Evolutionary conservation across 768 basidiomycete genomes (phyloP), one percentile per base, ranked within the genome.

Genomic region (Megacollybia marginata): DNA sequence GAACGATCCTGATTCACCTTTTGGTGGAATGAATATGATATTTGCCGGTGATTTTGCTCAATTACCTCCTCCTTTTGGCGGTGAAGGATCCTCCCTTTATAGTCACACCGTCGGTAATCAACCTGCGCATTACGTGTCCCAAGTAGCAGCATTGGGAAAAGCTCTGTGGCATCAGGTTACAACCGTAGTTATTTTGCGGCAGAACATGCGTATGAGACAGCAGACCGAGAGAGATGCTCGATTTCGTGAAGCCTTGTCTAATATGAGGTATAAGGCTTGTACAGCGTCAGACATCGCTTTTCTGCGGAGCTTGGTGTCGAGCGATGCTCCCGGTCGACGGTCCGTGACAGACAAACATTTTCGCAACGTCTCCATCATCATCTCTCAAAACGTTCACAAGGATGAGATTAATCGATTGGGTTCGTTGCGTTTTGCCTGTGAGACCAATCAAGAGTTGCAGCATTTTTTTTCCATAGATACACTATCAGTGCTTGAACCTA

Each of bases 211-310:
- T n/a, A n/a, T n/a, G n/a, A n/a, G n/a, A n/a, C n/a, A n/a, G n/a
- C n/a, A n/a, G n/a, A n/a, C n/a, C n/a, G n/a, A n/a, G n/a, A n/a
- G n/a, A n/a, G n/a, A n/a, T n/a, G n/a, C n/a, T n/a, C n/a, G n/a
- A n/a, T n/a, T n/a, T n/a, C n/a, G n/a, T n/a, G n/a, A n/a, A n/a
- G n/a, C n/a, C n/a, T n/a, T n/a, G n/a, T n/a, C n/a, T n/a, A n/a
- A n/a, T n/a, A n/a, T n/a, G n/a, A n/a, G n/a, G n/a, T n/a, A n/a
- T n/a, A n/a, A n/a, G n/a, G n/a, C n/a, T n/a, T n/a, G n/a, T n/a
- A n/a, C n/a, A 59, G 61, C 45, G 54, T 62, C 59, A 15, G 64
- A 67, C 44, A 53, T 64, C 19, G 18, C 36, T 12, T 55, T 62
- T 28, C 40, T 67, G 5, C 40, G 40, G 13, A 52, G 50, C 9